Percentiles rank a stretch among this genome's conserved stretches.
These are phyloP conservation scores for Leccinum imitatum DNA, from an alignment of 768 basidiomycete genomes.

Conservation along the genomic window DNA sequence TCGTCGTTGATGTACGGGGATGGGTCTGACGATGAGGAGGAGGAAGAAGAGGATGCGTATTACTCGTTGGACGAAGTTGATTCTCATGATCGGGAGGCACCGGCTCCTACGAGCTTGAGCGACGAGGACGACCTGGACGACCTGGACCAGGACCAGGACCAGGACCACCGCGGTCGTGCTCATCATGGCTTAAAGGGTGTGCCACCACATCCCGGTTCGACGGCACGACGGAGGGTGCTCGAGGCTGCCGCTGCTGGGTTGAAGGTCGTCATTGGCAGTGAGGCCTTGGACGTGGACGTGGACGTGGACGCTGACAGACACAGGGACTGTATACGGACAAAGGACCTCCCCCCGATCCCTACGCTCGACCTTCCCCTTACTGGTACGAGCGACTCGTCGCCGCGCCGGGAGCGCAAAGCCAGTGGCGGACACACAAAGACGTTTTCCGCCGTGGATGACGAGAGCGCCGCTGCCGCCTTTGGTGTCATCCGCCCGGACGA, in stretches of 20 bases:
- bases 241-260: slow-evolving; percentile 70
- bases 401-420: not conserved
- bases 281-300: not conserved
- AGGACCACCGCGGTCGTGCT: not conserved
- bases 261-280: slow-evolving; percentile 50
- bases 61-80: slow-evolving; percentile 47
- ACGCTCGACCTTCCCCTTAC: slow-evolving; percentile 9
- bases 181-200: not conserved
- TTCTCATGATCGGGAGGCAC: not conserved
- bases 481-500: slow-evolving; percentile 55
- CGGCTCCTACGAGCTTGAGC: not conserved
- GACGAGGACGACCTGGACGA: not conserved
- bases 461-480: slow-evolving; percentile 11
- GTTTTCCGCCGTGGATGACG: not conserved
- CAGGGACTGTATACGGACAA: slow-evolving; percentile 30
- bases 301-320: slow-evolving; percentile 11
- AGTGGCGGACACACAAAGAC: not conserved
- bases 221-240: slow-evolving; percentile 66
- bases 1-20: not conserved
- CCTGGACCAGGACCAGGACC: not conserved
- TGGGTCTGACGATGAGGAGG: not conserved
- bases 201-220: not conserved
- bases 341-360: slow-evolving; percentile 59
- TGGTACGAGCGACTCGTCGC: slow-evolving; percentile 13
- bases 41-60: slow-evolving; percentile 36